phyloP scores from a whole-genome alignment of 176 grass and related monocot genomes.

The Cenchrus americanus region DNA sequence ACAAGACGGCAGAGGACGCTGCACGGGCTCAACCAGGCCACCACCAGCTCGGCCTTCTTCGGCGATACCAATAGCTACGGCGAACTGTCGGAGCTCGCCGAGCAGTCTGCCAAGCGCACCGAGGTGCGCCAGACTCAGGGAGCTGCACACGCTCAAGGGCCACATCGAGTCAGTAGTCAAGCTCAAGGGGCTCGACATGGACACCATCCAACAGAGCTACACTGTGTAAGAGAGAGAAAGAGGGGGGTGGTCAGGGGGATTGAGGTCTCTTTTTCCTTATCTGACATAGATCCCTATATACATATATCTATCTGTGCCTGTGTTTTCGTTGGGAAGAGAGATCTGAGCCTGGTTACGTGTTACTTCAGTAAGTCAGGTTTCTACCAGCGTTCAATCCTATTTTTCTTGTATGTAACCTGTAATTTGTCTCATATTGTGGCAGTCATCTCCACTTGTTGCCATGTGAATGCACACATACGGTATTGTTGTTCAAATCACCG shows the following conservation, averaged over 20 bases:
- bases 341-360: neutral
- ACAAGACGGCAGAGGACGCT: conserved; percentile 57
- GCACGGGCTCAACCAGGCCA: conserved; percentile 67
- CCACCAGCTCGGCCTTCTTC: conserved; percentile 44
- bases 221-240: conserved; percentile 31
- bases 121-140: conserved; percentile 72
- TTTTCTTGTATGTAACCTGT: neutral
- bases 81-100: conserved; percentile 90
- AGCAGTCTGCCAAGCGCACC: conserved; percentile 81
- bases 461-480: neutral
- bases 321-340: conserved; percentile 1
- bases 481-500: neutral
- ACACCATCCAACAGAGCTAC: conserved; percentile 65
- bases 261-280: neutral
- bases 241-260: too few species aligned
- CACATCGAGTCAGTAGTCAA: conserved; percentile 63
- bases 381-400: neutral
- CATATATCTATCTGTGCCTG: neutral
- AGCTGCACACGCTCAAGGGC: conserved; percentile 67
- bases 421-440: conserved; percentile 6
- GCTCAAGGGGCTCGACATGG: conserved; percentile 69
- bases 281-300: neutral
- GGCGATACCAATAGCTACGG: conserved; percentile 56
- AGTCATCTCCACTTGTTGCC: neutral
- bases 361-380: neutral